A percentile compares a stretch with the other conserved stretches of the same genome.
Conservation (phyloP, 805 yeast genomes). For the Saccharomyces mikatae region DNA sequence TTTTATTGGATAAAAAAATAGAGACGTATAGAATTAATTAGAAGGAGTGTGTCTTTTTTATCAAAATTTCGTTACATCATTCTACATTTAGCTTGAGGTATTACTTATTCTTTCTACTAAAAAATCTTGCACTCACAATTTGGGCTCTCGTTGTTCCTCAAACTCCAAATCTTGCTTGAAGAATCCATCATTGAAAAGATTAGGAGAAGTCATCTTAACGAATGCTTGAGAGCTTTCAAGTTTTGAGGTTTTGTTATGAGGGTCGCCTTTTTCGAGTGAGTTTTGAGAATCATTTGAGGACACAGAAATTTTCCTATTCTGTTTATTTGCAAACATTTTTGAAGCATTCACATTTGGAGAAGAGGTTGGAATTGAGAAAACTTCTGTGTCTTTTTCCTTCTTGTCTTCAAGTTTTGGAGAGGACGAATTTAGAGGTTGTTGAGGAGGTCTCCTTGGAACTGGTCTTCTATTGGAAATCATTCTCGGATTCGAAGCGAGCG, state of each 20-base stretch:
- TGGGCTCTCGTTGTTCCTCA: slow-evolving; percentile 1
- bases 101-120: neutral
- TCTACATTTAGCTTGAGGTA: neutral
- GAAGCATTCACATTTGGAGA: slow-evolving; percentile 12
- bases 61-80: neutral
- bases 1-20: neutral
- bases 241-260: slow-evolving; percentile 1
- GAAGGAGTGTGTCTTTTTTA: neutral
- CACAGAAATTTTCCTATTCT: slow-evolving; percentile 13
- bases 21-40: neutral
- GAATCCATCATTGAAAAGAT: slow-evolving; percentile 6
- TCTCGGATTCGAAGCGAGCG: slow-evolving; percentile 8
- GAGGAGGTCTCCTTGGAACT: slow-evolving; percentile 14
- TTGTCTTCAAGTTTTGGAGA: neutral
- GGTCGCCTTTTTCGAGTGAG: neutral
- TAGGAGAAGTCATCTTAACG: slow-evolving; percentile 3
- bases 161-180: slow-evolving; percentile 2
- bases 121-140: neutral
- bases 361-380: neutral
- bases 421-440: slow-evolving; percentile 6
- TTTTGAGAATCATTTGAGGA: slow-evolving; percentile 5
- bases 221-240: slow-evolving; percentile 5
- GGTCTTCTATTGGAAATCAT: slow-evolving; percentile 30
- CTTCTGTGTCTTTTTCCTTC: neutral
- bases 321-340: slow-evolving; percentile 27